Base-by-base conservation (phyloP, 768 basidiomycete species). In the Suillus alpinus region DNA sequence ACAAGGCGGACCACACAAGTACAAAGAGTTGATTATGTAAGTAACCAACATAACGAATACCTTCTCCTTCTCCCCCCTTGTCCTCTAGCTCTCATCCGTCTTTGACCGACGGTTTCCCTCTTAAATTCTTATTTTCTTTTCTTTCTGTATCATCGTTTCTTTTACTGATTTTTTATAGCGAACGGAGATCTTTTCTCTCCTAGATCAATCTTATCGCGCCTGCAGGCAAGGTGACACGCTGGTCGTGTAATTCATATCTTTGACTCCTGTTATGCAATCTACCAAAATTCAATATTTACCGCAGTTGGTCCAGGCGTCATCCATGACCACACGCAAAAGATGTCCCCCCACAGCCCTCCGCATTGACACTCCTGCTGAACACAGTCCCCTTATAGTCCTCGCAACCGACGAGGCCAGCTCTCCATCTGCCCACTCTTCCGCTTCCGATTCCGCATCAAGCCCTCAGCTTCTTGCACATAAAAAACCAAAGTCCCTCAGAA, bases 271-370 rank as follows among this genome's bases (percentile, higher is more conserved):
- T n/a, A 69, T 69, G 65, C 70, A 66, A 65, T 69, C 70, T 62
- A 62, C 63, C 46, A 57, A 50, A 50, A 55, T 62, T 61, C 67
- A 63, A 34, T 53, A 47, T 57, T 56, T 68, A 65, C 74, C 68
- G 74, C 70, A 64, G 68, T 69, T 62, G 73, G 63, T 50, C 63
- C 71, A 73, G 67, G 60, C 59, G 62, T 63, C 63, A 43, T 60
- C 69, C 63, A 73, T 78, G 74, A 76, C 47, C 47, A 49, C 76
- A 67, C 78, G 79, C 77, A 82, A 74, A 71, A 81, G 78, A 72
- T 81, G 81, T 59, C 79, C 83, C 29, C 80, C 83, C 71, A 72
- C 83, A 67, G 75, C 79, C 66, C 83, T 87, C 68, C 84, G 81
- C 76, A 85, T 88, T 71, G 74, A 83, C 68, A 80, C 84, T 56